Evolutionary conservation across 2,329 filamentous ascomycete species (phyloP).

Genomic region (Trichoderma cornu-damae): DNA sequence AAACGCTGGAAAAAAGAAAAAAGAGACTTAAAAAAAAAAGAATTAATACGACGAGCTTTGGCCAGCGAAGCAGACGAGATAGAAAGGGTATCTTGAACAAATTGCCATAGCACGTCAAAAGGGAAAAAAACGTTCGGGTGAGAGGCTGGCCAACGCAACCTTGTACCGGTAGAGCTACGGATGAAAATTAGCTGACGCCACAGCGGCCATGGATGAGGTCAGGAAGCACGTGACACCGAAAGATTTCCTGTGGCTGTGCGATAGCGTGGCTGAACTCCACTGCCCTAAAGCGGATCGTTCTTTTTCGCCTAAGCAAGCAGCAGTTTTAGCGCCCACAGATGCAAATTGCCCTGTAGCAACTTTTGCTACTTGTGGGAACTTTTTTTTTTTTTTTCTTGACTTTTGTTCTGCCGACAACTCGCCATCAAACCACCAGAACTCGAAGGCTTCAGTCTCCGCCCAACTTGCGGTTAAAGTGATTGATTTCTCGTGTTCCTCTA

Average conservation of each 20-base stretch:
- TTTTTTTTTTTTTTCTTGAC: slow-evolving; percentile 28
- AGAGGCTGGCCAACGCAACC: slow-evolving; percentile 12
- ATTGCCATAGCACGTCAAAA: slow-evolving; percentile 2
- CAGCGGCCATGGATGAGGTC: neutral
- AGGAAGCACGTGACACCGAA: neutral
- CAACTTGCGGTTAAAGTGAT: slow-evolving; percentile 99
- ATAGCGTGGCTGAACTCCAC: slow-evolving; percentile 14
- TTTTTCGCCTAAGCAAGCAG: slow-evolving; percentile 26
- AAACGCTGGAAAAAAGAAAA: neutral
- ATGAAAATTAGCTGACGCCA: neutral
- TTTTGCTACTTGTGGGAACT: slow-evolving; percentile 26
- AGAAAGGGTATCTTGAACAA: neutral
- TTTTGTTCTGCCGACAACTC: slow-evolving; percentile 23
- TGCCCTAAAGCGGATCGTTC: slow-evolving; percentile 24
- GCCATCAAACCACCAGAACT: slow-evolving; percentile 56
- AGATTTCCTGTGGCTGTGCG: slow-evolving; percentile 7
- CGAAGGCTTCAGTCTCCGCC: slow-evolving; percentile 99
- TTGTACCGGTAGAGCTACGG: slow-evolving; percentile 15
- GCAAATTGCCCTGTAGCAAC: slow-evolving; percentile 28
- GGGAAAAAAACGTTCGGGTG: slow-evolving; percentile 11
- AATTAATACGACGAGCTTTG: neutral
- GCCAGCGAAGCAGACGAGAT: neutral
- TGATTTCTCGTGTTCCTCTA: slow-evolving; percentile 81
- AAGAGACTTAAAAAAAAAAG: neutral
- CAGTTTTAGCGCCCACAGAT: slow-evolving; percentile 32